Base-by-base conservation (phyloP, 805 yeast species). In the Brettanomyces custersianus region DNA sequence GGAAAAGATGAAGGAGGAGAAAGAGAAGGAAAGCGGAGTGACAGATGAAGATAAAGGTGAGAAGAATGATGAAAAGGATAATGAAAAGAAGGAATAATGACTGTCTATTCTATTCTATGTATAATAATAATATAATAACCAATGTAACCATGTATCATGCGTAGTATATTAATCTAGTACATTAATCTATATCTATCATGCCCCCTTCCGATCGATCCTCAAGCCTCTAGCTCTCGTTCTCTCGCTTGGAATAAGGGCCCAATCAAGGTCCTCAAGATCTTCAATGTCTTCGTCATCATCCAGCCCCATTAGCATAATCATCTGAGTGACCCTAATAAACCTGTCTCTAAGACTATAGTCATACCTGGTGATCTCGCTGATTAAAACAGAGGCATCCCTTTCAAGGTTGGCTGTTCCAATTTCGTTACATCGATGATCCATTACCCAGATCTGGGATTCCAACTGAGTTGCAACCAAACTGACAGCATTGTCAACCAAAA, bases 341-440 rank as follows among this genome's bases (percentile, higher is more conserved):
- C 74, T 72, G 41, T 85, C 92, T 40, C 96, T 66, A 46, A 87
- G 60, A 24, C 71, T 70, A 56, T 87, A 90, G 49, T 79, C 68
- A 38, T 76, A 74, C 34, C 76, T 79, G 33, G 94, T 79, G 5
- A 84, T 70, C 39, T 80, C 80, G 31, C 78, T 71, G 34, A 92
- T 82, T 23, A 90, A 68, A 20, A 73, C 66, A 32, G 87, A 74
- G 17, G 87, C 60, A 51, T 88, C 95, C 40, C 83, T 74, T 44
- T 92, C 97, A 34, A 92, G 62, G 44, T 78, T 81, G 15, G 86
- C 68, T 0, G 94, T 77, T 1, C 96, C 97, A 28, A 83, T 59
- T 46, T 83, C 94, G 51, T 84, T 87, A 40, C 86, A 74, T 44
- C 73, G 75, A 35, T 74, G 72, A 33, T 79, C 72, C 31, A 83